Evolutionary conservation across 1,284 basidiomycete species (phyloP), one percentile per base, ranked within the genome.

Genomic region (Cutaneotrichosporon dermatis): DNA sequence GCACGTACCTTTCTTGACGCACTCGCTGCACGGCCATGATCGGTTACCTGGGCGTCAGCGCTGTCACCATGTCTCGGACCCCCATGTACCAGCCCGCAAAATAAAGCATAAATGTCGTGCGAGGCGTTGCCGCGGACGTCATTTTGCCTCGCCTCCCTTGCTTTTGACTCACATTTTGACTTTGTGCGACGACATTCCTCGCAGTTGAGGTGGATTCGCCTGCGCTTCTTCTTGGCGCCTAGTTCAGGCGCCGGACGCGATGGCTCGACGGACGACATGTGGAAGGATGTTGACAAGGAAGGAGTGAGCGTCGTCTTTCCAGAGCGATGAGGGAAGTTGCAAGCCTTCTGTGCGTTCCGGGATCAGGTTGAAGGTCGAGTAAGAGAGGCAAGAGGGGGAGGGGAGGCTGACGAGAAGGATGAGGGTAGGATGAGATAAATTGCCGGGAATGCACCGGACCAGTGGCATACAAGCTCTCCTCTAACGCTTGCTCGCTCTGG

Each of bases 141-240:
- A 34, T 37, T 42, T 16, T 34, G 37, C 51, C 45, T 46, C 16
- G 10, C 8, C 41, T 15, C 34, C 4, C n/a, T 2, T 25, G 25
- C 25, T 25, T 25, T 25, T 25, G 25, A 55, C 59, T 25, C 8
- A 64, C 63, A 64, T 36, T 64, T 64, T 46, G 63, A 58, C 49
- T 64, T 64, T n/a, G 63, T 64, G 12, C 63, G 48, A 2, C 63
- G 43, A 50, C 63, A 64, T 41, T 64, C 63, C 36, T 57, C 63
- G 52, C 63, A 64, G 53, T 59, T 68, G 46, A 64, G 55, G 42
- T 64, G 60, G 46, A 60, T 60, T 35, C 59, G 59, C 35, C 59
- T n/a, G 9, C 59, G 50, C 55, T 60, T 60, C 51, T 60, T 60
- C 55, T 60, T 60, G 8, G 34, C 54, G n/a, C 40, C 51, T 9